Evolutionary conservation across 2,329 filamentous ascomycete genomes (phyloP).

Genomic region (Microdochium paspali): DNA sequence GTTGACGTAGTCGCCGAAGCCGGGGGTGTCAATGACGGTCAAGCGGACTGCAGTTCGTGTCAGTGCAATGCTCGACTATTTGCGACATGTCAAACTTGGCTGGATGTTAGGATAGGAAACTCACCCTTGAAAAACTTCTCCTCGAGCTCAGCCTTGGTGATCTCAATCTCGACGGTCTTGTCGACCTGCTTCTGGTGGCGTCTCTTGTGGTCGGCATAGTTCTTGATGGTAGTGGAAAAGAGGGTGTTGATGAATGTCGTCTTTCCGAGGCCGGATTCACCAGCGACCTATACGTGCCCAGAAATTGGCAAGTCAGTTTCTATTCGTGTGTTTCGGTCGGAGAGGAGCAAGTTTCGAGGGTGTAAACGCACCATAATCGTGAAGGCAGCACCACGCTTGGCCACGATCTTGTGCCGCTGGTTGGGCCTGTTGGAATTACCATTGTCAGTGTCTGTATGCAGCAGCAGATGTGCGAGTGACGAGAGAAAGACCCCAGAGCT

Average conservation of each 20-base stretch:
- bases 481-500: background rate
- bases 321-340: background rate
- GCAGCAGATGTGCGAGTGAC: background rate
- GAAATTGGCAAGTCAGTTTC: constrained; percentile 17
- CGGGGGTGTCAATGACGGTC: constrained; percentile 97
- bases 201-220: constrained; percentile 99
- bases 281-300: constrained; percentile 62
- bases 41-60: constrained; percentile 62
- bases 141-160: constrained; percentile 98
- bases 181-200: constrained; percentile 99
- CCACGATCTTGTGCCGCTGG: constrained; percentile 68
- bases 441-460: background rate
- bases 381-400: constrained; percentile 88
- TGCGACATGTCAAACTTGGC: constrained; percentile 6
- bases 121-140: constrained; percentile 99
- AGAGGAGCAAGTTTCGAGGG: constrained; percentile 1
- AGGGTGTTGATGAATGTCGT: constrained; percentile 99
- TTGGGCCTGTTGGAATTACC: constrained; percentile 33
- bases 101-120: constrained; percentile 4
- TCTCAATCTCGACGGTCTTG: constrained; percentile 99
- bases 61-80: background rate
- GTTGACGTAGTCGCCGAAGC: constrained; percentile 99
- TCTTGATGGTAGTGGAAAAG: constrained; percentile 99
- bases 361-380: constrained; percentile 83
- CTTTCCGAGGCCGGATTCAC: constrained; percentile 97